Base-by-base conservation (phyloP, 225 moss, liverwort and hornwort species). In the Takakia lepidozioides region DNA sequence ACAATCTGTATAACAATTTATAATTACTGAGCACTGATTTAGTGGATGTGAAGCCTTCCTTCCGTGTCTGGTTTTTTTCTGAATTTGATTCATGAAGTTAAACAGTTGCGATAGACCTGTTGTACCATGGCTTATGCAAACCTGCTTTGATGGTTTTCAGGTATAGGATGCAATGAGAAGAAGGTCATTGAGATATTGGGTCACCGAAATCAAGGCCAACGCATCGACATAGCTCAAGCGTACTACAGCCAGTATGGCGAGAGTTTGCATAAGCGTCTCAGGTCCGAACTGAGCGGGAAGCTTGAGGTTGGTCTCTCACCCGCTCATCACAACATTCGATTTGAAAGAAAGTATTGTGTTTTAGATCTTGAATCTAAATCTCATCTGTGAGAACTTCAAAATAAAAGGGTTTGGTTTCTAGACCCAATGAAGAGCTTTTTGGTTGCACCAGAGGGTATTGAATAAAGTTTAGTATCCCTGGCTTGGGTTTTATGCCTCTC, bases 181-280 rank as follows among this genome's bases (percentile, higher is more conserved):
- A 63, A 20, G 46, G 81, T 76, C 7, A 69, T 81, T 36, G 72
- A 76, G 11, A 69, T 81, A 43, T 43, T 81, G 34, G 81, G 72
- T 42, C 51, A 63, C 53, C 68, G 75, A 15, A 72, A 68, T 41
- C 68, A 72, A 41, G 62, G 69, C 23, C 81, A 81, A 43, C 68
- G 81, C 9, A 27, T 61, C 3, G 76, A 76, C 39, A 76, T 81
- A 55, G 76, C 68, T 2, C 69, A 69, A 38, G 75, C 72, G 23
- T 81, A 76, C 37, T 68, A 72, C 54, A 76, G 72, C 5, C 59
- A 72, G 17, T 81, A 72, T 23, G 69, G 72, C 8, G 81, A 81
- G 56, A 76, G 69, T 59, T 62, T 81, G 62, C 69, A 72, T 24
- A 76, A 69, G 58, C 69, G 81, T 3, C 76, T 81, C 29, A 81